These are phyloP conservation scores for Diphasiastrum complanatum DNA, from an alignment of 83 land plant genomes.

Conservation along the genomic window DNA sequence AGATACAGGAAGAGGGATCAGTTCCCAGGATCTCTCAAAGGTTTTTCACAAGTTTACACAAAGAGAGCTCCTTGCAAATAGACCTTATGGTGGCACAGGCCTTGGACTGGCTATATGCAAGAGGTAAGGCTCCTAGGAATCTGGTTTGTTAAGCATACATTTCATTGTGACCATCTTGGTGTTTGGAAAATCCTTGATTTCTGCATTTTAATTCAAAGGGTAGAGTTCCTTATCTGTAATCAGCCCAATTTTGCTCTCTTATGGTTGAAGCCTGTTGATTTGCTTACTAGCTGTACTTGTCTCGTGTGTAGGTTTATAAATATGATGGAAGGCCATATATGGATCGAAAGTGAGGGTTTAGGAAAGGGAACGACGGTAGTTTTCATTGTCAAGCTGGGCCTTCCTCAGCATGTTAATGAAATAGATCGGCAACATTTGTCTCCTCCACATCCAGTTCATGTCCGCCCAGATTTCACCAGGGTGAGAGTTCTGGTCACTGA, in stretches of 20 bases:
- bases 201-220: no score
- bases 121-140: constrained; percentile 37
- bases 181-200: no score
- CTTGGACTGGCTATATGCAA: constrained; percentile 72
- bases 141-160: constrained; percentile 52
- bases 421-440: constrained; percentile 10
- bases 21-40: constrained; percentile 22
- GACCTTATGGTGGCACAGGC: constrained; percentile 38
- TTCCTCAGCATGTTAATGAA: constrained; percentile 29
- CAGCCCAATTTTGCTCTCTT: no score
- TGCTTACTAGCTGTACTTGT: no score
- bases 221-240: no score
- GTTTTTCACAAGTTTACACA: constrained; percentile 34
- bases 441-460: constrained; percentile 1
- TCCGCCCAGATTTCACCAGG: constrained; percentile 23
- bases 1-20: constrained; percentile 31
- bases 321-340: constrained; percentile 88
- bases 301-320: constrained; percentile 76
- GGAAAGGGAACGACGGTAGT: constrained; percentile 65
- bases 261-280: no score
- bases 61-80: constrained; percentile 23
- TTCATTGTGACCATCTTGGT: no score
- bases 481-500: constrained; percentile 25
- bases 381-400: constrained; percentile 59
- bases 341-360: constrained; percentile 86